Conservation (phyloP, 176 grass and related monocot genomes). For the Calamus simplicifolius region DNA sequence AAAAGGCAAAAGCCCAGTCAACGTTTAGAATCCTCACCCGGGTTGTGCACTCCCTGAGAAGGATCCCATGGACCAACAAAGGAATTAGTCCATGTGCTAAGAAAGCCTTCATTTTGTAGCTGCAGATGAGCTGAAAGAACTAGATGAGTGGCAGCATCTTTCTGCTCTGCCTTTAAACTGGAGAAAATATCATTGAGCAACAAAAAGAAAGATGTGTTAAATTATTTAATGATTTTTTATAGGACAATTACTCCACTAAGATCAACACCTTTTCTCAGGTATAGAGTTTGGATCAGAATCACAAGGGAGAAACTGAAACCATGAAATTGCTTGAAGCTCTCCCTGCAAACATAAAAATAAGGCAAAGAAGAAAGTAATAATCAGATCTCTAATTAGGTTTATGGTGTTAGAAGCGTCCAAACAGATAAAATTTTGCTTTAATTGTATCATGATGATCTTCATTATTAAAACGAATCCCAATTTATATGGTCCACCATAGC, state of each 20-base stretch:
- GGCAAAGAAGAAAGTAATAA: slow-evolving; percentile 2
- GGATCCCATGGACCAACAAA: slow-evolving; percentile 99
- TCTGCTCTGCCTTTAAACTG: slow-evolving; percentile 91
- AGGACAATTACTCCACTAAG: not conserved
- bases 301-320: slow-evolving; percentile 92
- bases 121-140: slow-evolving; percentile 69
- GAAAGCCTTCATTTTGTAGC: slow-evolving; percentile 81
- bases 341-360: slow-evolving; percentile 33
- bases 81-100: slow-evolving; percentile 93
- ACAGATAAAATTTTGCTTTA: not conserved
- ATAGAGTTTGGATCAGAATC: slow-evolving; percentile 51
- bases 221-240: slow-evolving; percentile 25
- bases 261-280: slow-evolving; percentile 59
- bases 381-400: not conserved
- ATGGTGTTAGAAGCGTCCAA: not conserved
- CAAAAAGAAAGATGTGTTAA: slow-evolving; percentile 27
- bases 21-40: slow-evolving; percentile 42
- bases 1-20: not conserved
- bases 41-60: slow-evolving; percentile 95
- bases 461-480: too few relatives aligned
- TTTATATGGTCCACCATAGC: too few relatives aligned
- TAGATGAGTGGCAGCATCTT: slow-evolving; percentile 68
- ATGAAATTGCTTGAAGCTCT: slow-evolving; percentile 88
- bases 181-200: slow-evolving; percentile 14
- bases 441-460: too few relatives aligned